phyloP scores from a whole-genome alignment of 352 stramenopile species.

The Pythium folliculosum region DNA sequence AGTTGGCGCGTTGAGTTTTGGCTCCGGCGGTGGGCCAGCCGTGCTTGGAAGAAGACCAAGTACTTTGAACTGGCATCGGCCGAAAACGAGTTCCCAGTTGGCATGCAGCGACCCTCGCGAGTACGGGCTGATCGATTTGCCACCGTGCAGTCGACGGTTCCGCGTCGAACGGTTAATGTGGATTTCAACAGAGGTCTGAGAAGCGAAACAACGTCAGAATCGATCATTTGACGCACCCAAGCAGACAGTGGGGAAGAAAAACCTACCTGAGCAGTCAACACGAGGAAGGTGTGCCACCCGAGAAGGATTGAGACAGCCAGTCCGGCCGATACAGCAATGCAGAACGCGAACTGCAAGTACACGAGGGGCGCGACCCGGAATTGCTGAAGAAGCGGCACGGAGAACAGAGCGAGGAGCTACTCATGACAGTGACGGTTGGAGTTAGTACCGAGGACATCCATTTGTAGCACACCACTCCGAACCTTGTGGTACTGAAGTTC shows the following conservation, averaged over 20 bases:
- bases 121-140: slow-evolving; percentile 65
- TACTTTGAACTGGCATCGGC: slow-evolving; percentile 58
- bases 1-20: slow-evolving; percentile 19
- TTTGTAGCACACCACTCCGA: neutral
- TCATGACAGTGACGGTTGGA: neutral
- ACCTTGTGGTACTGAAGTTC: slow-evolving; percentile 63
- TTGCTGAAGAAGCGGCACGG: slow-evolving; percentile 19
- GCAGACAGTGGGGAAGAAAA: neutral
- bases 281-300: slow-evolving; percentile 71
- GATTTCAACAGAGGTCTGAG: slow-evolving; percentile 76
- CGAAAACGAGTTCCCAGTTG: slow-evolving; percentile 85
- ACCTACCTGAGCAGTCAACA: slow-evolving; percentile 72
- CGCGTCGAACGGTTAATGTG: slow-evolving; percentile 75
- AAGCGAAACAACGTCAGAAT: neutral
- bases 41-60: slow-evolving; percentile 64
- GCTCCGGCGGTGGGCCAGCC: slow-evolving; percentile 21
- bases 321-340: slow-evolving; percentile 59
- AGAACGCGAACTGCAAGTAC: slow-evolving; percentile 70
- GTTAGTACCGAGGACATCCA: neutral
- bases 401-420: slow-evolving; percentile 37
- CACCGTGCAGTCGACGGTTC: slow-evolving; percentile 49
- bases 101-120: slow-evolving; percentile 55
- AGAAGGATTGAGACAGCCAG: slow-evolving; percentile 65
- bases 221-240: neutral
- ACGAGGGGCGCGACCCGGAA: slow-evolving; percentile 29